A percentile compares a stretch with the other conserved stretches of the same genome.
Conservation (phyloP, 2,329 filamentous ascomycete genomes). For the Hypoxylon sp. region DNA sequence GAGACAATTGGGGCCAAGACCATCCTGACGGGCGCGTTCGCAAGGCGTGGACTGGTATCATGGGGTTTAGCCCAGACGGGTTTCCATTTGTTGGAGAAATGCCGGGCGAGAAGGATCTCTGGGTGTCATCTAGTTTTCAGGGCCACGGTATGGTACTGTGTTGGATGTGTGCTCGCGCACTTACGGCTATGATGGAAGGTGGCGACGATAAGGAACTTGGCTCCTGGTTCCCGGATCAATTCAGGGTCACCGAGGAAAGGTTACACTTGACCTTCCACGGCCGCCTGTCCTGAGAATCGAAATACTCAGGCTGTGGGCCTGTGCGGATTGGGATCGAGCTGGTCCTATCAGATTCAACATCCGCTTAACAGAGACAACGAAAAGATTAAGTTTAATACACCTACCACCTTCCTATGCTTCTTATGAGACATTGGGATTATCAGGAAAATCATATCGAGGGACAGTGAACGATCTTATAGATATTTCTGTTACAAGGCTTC, state of each 20-base stretch:
- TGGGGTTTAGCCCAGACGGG: slow-evolving; percentile 69
- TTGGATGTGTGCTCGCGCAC: slow-evolving; percentile 70
- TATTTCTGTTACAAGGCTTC: too few relatives aligned
- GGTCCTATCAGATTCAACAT: neutral
- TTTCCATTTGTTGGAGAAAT: slow-evolving; percentile 68
- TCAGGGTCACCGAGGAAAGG: slow-evolving; percentile 63
- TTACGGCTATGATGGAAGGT: slow-evolving; percentile 68
- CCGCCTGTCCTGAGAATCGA: slow-evolving; percentile 35
- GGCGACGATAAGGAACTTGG: slow-evolving; percentile 53
- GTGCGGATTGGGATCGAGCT: neutral
- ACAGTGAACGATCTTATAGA: too few relatives aligned
- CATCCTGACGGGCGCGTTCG: slow-evolving; percentile 59
- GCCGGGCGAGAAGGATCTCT: slow-evolving; percentile 63
- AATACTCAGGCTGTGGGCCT: neutral
- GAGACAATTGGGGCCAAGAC: slow-evolving; percentile 65
- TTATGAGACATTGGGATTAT: too few relatives aligned
- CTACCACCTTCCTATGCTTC: too few relatives aligned
- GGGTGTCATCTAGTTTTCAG: slow-evolving; percentile 72
- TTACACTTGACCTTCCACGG: slow-evolving; percentile 57
- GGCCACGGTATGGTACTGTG: slow-evolving; percentile 77
- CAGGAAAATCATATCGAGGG: too few relatives aligned
- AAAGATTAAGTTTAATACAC: too few relatives aligned
- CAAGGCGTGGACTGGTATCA: slow-evolving; percentile 69
- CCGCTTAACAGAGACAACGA: neutral
- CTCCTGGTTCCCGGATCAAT: slow-evolving; percentile 69